Percentiles rank a stretch among this genome's conserved stretches.
Conservation (phyloP, 106 monocot genomes). For the Agapanthus africanus region DNA sequence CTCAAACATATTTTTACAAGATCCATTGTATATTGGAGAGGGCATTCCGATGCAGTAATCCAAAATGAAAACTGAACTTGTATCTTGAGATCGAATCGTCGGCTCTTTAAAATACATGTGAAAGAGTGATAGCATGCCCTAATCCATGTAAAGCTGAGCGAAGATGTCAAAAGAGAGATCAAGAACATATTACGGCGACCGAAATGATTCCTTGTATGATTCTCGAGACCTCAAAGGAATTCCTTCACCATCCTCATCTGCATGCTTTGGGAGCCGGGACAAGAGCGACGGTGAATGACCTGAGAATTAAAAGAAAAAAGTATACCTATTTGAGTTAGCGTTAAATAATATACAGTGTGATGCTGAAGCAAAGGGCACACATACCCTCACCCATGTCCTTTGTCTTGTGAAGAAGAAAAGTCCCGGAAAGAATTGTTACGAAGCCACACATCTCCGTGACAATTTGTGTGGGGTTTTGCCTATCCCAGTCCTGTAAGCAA, state of each 20-base stretch:
- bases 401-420: constrained; percentile 55
- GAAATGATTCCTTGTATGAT: not conserved
- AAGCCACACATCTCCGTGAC: constrained; percentile 60
- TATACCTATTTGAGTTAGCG: not conserved
- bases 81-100: not conserved
- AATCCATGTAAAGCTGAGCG: not conserved
- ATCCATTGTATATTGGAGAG: not conserved
- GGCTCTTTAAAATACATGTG: not conserved
- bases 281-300: constrained; percentile 25
- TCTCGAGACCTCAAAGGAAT: constrained; percentile 38
- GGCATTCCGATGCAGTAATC: not conserved
- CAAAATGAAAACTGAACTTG: no score
- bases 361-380: not conserved
- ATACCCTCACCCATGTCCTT: constrained; percentile 53
- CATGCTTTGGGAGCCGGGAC: constrained; percentile 33
- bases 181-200: not conserved
- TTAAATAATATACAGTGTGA: not conserved
- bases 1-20: not conserved
- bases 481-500: constrained; percentile 49
- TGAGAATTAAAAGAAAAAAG: constrained; percentile 7
- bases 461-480: constrained; percentile 48
- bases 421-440: constrained; percentile 55
- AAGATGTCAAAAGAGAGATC: not conserved
- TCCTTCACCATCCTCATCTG: constrained; percentile 46
- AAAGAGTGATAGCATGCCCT: not conserved